phyloP scores from a whole-genome alignment of 331 rosid species.

The Prunus yedoensis region DNA sequence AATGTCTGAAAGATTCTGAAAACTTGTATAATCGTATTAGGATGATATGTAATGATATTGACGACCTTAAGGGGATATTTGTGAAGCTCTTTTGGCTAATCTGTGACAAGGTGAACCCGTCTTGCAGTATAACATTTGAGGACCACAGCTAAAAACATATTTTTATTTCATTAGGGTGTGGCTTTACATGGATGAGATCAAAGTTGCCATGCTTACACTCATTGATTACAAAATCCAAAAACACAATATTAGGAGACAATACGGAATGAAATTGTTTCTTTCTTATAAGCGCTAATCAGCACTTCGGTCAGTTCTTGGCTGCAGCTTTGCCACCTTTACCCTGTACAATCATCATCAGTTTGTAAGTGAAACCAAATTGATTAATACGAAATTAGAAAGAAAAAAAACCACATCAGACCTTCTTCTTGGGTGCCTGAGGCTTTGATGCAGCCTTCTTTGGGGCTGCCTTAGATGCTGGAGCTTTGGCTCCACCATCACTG shows the following conservation, averaged over 20 bases:
- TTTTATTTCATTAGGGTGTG: neutral
- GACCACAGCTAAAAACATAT: too few relatives aligned
- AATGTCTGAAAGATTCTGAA: neutral
- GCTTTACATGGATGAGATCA: slow-evolving; percentile 14
- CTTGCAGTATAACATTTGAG: too few relatives aligned
- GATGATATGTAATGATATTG: neutral
- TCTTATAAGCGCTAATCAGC: neutral
- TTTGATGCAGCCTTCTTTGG: slow-evolving; percentile 56
- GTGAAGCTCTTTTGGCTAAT: too few relatives aligned
- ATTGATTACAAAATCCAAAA: slow-evolving; percentile 1
- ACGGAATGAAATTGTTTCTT: neutral
- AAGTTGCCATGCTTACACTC: neutral
- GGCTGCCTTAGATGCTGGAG: slow-evolving; percentile 48
- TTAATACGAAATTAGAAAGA: too few relatives aligned
- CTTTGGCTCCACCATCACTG: slow-evolving; percentile 42
- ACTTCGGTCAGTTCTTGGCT: slow-evolving; percentile 29
- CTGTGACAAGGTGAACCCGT: too few relatives aligned
- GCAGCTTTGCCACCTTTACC: slow-evolving; percentile 50
- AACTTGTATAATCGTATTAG: neutral
- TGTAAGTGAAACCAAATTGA: neutral
- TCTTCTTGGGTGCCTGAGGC: slow-evolving; percentile 63
- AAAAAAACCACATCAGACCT: slow-evolving; percentile 32
- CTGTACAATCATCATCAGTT: slow-evolving; percentile 15
- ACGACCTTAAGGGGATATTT: too few relatives aligned
- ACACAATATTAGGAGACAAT: slow-evolving; percentile 4